Evolutionary conservation across 345 rosid genomes (phyloP), one percentile per base, ranked within the genome.

Genomic region (Sapria himalayana): DNA sequence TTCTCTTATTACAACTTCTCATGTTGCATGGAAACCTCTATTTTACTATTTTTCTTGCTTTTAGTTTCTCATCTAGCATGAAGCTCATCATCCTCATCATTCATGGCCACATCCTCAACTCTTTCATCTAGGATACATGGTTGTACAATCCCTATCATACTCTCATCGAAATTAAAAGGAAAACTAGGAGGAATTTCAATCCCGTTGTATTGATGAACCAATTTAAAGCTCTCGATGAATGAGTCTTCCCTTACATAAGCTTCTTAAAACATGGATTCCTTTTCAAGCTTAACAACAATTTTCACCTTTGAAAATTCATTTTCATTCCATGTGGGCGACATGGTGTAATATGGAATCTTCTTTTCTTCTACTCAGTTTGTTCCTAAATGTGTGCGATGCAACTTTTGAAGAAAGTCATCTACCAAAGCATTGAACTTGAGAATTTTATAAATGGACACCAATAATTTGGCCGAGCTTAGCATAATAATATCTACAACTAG

Each of bases 291-390:
- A 0, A 71, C 37, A 37, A 82, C 93, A 52, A 82, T 72, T 59
- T 40, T 74, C 19, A 76, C 74, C 49, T 89, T 81, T 7, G 86
- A 64, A 41, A 67, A 72, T 38, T 55, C 89, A 17, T 55, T 85
- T 57, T 72, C 82, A 56, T 62, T 43, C 55, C 93, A 66, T 38
- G 50, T 18, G 0, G 92, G 93, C 0, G 98, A 94, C 91, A 76
- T 72, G 16, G 94, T 79, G 48, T 69, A 82, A 40, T 69, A 79
- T 10, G 94, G 81, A 40, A 89, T 82, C 60, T 82, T 89, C 52
- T 94, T 94, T 47, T 75, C 98, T 94, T 67, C 82, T 89, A 51
- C 77, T 89, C 7, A 89, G 93, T 67, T 69, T 76, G 22, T 95
- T 95, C 59, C 95, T 76, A 1, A 79, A 78, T n/a, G 74, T 65